A percentile compares a stretch with the other conserved stretches of the same genome.
Evolutionary conservation across 2,329 filamentous ascomycete species (phyloP).

Genomic region (Neonectria ditissima): DNA sequence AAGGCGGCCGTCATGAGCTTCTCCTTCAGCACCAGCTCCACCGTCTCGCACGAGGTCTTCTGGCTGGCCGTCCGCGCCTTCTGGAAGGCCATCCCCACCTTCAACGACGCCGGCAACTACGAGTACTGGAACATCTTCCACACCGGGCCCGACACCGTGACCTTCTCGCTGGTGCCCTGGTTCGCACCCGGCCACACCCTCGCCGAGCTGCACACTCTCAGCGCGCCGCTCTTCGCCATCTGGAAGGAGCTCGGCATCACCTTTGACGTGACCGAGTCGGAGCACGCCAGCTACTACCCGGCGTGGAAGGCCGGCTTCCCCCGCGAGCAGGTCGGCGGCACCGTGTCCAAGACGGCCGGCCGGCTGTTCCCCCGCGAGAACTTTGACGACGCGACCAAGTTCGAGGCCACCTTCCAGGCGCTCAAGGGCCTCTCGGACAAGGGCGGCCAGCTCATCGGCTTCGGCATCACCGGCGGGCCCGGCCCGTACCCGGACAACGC

Average conservation of each 20-base stretch:
- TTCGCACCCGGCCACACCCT: slow-evolving; percentile 38
- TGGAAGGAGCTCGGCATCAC: slow-evolving; percentile 32
- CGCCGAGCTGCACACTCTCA: slow-evolving; percentile 26
- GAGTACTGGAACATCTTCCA: slow-evolving; percentile 40
- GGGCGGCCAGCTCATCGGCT: slow-evolving; percentile 55
- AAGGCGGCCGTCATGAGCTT: slow-evolving; percentile 40
- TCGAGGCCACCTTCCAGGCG: slow-evolving; percentile 50
- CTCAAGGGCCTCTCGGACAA: slow-evolving; percentile 54
- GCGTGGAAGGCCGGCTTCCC: slow-evolving; percentile 40
- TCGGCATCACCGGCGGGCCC: slow-evolving; percentile 52
- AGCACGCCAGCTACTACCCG: slow-evolving; percentile 34
- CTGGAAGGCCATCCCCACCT: slow-evolving; percentile 30
- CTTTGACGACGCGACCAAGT: slow-evolving; percentile 40
- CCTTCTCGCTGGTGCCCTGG: slow-evolving; percentile 39
- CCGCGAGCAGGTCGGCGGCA: slow-evolving; percentile 30
- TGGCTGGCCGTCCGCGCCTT: slow-evolving; percentile 36
- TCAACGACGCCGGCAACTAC: slow-evolving; percentile 37
- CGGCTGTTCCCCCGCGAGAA: slow-evolving; percentile 39
- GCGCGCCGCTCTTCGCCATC: slow-evolving; percentile 27
- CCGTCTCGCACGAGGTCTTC: slow-evolving; percentile 32
- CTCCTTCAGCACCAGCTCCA: slow-evolving; percentile 31
- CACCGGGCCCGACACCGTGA: slow-evolving; percentile 21
- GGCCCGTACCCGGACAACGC: slow-evolving; percentile 53
- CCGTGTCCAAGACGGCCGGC: slow-evolving; percentile 35
- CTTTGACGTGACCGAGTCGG: slow-evolving; percentile 25